Evolutionary conservation across 1,139 yeast species (phyloP), one percentile per base, ranked within the genome.

Genomic region (Kurtzmaniella quercitrusa): DNA sequence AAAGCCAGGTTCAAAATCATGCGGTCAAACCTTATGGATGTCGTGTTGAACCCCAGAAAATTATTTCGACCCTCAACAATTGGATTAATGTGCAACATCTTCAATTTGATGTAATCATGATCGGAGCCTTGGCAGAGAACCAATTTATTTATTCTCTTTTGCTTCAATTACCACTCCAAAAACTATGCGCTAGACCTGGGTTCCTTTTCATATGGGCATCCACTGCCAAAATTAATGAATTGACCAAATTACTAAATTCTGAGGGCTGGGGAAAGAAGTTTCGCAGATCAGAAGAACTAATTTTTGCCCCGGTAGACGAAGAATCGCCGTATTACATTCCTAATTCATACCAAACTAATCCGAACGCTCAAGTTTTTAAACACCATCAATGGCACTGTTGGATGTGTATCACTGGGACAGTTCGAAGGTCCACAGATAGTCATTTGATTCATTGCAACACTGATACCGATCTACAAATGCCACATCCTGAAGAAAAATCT

Each of bases 391-490:
- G 96, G 96, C 97, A 91, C 62, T 91, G 97, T 55, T 86, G 96
- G 84, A 88, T 91, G 96, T 93, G 97, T 51, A 85, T 91, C 44
- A 89, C 96, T 2, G 97, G 97, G 5, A 91, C 97, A 0, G 91
- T 91, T 11, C 72, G 96, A 55, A 75, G 97, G 52, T 80, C 95
- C 1, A 81, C 84, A 0, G 97, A 91, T 61, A 77, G 76, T 21
- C 89, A 88, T 58, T 70, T 91, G 49, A 89, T 91, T 49, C 95
- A 91, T 58, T 91, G 98, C 63, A 91, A 91, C 56, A 80, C 89
- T 33, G 95, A 91, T 56, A 89, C 97, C 0, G 97, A 91, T 60
- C 70, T 89, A 45, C 84, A 84, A 47, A 73, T 72, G 38, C 93
- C 60, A 82, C 54, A 50, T 39, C 68, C 55, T 40, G 30, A 33